phyloP scores from a whole-genome alignment of 23 red algal genomes.

The Gracilaria gracilis region DNA sequence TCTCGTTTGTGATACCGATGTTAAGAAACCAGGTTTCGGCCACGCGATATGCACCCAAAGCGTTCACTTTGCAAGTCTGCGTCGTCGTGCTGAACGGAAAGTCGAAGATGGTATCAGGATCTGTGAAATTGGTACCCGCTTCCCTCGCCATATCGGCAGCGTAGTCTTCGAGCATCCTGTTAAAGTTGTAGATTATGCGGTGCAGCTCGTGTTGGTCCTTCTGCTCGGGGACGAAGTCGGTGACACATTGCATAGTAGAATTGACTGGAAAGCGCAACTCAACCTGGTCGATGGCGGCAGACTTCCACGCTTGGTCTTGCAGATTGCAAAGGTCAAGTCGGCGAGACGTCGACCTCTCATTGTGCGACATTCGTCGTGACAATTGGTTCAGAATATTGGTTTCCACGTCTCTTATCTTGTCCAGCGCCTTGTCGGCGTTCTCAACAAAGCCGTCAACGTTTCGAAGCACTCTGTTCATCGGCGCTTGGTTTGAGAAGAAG shows the following conservation, averaged over 20 bases:
- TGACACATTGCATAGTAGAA: not conserved
- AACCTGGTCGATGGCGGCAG: constrained; percentile 1
- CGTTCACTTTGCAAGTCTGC: constrained; percentile 29
- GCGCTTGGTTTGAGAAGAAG: constrained; percentile 5
- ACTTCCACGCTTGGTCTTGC: not conserved
- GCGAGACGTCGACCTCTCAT: not conserved
- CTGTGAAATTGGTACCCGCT: constrained; percentile 13
- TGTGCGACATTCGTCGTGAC: not conserved
- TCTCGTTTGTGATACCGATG: constrained; percentile 24
- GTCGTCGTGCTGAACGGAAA: not conserved
- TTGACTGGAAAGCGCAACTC: not conserved
- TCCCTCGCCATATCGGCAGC: not conserved
- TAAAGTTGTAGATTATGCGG: not conserved
- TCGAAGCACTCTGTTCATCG: constrained; percentile 19
- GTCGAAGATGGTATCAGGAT: constrained; percentile 17
- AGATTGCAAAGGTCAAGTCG: not conserved
- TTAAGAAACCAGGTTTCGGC: constrained; percentile 7
- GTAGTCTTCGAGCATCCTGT: not conserved
- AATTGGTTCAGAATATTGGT: not conserved
- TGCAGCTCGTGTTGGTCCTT: not conserved
- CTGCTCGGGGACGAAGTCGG: not conserved
- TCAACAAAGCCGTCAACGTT: constrained; percentile 12
- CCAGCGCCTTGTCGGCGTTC: constrained; percentile 7
- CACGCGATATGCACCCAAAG: constrained; percentile 9
- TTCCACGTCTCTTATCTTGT: not conserved